Base-by-base conservation (phyloP, 2,329 filamentous ascomycete species). In the Exophiala spinifera region DNA sequence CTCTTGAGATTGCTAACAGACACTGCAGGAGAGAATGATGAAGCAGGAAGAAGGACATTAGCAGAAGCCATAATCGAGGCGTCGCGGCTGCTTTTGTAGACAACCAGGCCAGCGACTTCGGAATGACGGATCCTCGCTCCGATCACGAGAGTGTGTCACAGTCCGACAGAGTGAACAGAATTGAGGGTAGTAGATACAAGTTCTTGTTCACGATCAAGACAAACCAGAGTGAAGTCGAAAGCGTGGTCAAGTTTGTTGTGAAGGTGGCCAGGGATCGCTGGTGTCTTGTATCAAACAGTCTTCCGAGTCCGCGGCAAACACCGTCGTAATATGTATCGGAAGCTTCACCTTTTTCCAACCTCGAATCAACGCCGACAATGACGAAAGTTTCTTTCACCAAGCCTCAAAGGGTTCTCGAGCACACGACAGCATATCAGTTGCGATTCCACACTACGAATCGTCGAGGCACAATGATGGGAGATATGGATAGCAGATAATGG, bases 31-130 rank as follows among this genome's bases (percentile, higher is more conserved):
- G 40, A 21, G 45, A 44, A 28, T 20, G 17, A 34, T 13, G 45
- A 21, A 20, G 39, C 17, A 43, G 49, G 53, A 36, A 42, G n/a
- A 33, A 59, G 59, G 39, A 59, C 53, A 42, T 56, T 50, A 39
- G 45, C 53, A 23, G 56, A 52, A 49, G 59, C 56, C 59, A 61
- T 59, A n/a, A 15, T 48, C 37, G 25, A 19, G 20, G 19, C 31
- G 21, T 19, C 10, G 19, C 23, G 25, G 15, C 28, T n/a, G 4
- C 19, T 19, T 34, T 11, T 52, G 20, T 10, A 8, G 31, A 34
- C 11, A 20, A 44, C 13, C 31, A 13, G 20, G 42, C 28, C 11
- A 43, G 40, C 15, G 15, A 53, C 19, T n/a, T 39, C 14, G 20
- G 44, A 20, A 43, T 44, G 44, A 25, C n/a, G 46, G 13, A 40